These are phyloP conservation scores for Erodium texanum DNA, from an alignment of 441 rosid genomes.

Conservation along the genomic window DNA sequence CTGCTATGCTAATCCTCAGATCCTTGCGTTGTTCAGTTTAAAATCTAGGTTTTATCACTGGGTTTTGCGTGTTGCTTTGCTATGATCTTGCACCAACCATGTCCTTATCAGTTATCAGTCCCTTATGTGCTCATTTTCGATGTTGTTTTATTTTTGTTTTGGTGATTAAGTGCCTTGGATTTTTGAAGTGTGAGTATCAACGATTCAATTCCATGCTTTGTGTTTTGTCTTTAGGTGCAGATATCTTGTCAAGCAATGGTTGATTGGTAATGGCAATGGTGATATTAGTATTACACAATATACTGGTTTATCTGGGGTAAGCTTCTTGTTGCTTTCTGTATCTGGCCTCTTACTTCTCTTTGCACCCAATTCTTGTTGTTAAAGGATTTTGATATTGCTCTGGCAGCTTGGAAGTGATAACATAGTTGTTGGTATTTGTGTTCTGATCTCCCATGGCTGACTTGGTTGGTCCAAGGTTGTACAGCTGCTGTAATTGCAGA, in stretches of 20 bases:
- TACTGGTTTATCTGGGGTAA: constrained; percentile 16
- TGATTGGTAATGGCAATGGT: constrained; percentile 2
- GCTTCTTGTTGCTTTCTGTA: constrained; percentile 6
- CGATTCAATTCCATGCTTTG: constrained; percentile 9
- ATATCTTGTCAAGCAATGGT: constrained; percentile 8
- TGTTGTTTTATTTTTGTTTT: too few relatives aligned
- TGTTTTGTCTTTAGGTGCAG: constrained; percentile 21
- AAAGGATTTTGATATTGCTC: constrained; percentile 5
- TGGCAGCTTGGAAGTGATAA: not conserved
- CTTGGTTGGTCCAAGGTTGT: constrained; percentile 50
- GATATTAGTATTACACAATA: constrained; percentile 5
- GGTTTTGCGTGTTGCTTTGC: not conserved
- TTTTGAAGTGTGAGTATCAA: not conserved
- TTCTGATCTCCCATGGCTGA: constrained; percentile 34
- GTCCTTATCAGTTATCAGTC: not conserved
- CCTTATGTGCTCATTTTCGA: not conserved
- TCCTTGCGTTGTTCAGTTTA: not conserved
- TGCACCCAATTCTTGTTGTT: not conserved
- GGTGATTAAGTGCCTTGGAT: not conserved
- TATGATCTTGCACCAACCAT: not conserved
- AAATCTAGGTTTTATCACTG: not conserved
- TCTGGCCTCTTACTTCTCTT: not conserved
- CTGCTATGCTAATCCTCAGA: not conserved
- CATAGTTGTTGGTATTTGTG: not conserved
- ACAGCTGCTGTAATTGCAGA: constrained; percentile 65